A percentile compares a stretch with the other conserved stretches of the same genome.
Conservation (phyloP, 2,329 filamentous ascomycete species). For the Colletotrichum cuscutae region DNA sequence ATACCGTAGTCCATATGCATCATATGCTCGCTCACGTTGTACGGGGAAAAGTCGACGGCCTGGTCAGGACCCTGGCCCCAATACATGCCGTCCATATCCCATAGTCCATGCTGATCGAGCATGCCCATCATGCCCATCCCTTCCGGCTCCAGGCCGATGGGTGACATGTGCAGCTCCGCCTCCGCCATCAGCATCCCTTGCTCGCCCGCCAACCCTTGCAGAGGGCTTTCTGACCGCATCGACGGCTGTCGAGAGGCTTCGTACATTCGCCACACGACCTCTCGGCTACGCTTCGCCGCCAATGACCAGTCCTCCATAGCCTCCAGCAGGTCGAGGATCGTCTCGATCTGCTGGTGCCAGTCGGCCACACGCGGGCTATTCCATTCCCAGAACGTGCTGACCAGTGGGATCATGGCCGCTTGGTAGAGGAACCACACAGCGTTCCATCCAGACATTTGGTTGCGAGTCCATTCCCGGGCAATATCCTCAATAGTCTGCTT, state of each 20-base stretch:
- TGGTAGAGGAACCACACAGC: slow-evolving; percentile 86
- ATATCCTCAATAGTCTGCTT: slow-evolving; percentile 79
- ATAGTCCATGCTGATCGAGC: slow-evolving; percentile 64
- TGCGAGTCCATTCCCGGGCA: slow-evolving; percentile 73
- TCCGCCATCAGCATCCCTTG: slow-evolving; percentile 49
- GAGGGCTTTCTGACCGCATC: slow-evolving; percentile 42
- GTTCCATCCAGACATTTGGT: slow-evolving; percentile 84
- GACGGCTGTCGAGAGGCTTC: slow-evolving; percentile 61
- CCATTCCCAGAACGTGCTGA: slow-evolving; percentile 78
- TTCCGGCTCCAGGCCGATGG: slow-evolving; percentile 62
- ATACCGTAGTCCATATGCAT: slow-evolving; percentile 50
- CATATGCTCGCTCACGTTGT: slow-evolving; percentile 46
- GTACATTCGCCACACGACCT: slow-evolving; percentile 73
- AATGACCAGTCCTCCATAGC: slow-evolving; percentile 74
- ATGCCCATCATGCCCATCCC: slow-evolving; percentile 63
- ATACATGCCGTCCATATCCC: slow-evolving; percentile 67
- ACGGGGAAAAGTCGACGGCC: slow-evolving; percentile 38
- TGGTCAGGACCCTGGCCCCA: slow-evolving; percentile 57
- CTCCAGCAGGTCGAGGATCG: slow-evolving; percentile 69
- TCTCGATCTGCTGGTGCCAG: slow-evolving; percentile 68
- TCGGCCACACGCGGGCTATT: slow-evolving; percentile 58
- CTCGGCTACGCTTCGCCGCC: slow-evolving; percentile 69
- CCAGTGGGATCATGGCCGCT: slow-evolving; percentile 80
- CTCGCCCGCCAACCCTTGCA: slow-evolving; percentile 45
- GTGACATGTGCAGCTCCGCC: slow-evolving; percentile 59